Evolutionary conservation across 495 filamentous ascomycete species (phyloP).

Genomic region (Neurospora africana): DNA sequence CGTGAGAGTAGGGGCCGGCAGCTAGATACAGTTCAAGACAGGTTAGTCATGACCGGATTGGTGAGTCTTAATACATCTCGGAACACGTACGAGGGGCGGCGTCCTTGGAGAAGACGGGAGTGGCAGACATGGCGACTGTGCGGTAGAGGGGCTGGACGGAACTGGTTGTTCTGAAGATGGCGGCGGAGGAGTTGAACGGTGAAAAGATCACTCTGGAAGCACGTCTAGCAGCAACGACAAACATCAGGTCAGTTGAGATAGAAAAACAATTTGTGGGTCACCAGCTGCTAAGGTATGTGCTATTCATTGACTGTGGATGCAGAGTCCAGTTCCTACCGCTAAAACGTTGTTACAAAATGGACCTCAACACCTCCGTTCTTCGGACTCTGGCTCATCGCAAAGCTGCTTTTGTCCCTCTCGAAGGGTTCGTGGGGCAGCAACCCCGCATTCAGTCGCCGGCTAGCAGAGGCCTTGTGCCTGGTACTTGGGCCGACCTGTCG

Average conservation of each 20-base stretch:
- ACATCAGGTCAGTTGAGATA: constrained; percentile 4
- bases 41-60: not conserved
- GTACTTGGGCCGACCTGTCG: not conserved
- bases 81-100: constrained; percentile 39
- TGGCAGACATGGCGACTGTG: constrained; percentile 33
- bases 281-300: not conserved
- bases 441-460: not conserved
- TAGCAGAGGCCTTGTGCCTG: not conserved
- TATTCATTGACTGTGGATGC: not conserved
- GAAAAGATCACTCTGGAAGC: constrained; percentile 8
- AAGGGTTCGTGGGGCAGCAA: not conserved
- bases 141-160: constrained; percentile 6
- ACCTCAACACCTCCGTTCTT: constrained; percentile 17
- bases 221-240: constrained; percentile 8
- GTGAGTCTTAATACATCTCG: not conserved
- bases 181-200: not conserved
- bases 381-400: constrained; percentile 5
- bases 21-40: constrained; percentile 18
- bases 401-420: not conserved
- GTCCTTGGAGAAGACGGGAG: constrained; percentile 40
- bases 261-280: not conserved
- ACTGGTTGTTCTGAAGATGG: constrained; percentile 1
- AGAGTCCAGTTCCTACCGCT: not conserved
- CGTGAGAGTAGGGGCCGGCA: constrained; percentile 63
- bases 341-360: not conserved